Evolutionary conservation across 768 basidiomycete species (phyloP).

Genomic region (Rhizopogon roseolus): DNA sequence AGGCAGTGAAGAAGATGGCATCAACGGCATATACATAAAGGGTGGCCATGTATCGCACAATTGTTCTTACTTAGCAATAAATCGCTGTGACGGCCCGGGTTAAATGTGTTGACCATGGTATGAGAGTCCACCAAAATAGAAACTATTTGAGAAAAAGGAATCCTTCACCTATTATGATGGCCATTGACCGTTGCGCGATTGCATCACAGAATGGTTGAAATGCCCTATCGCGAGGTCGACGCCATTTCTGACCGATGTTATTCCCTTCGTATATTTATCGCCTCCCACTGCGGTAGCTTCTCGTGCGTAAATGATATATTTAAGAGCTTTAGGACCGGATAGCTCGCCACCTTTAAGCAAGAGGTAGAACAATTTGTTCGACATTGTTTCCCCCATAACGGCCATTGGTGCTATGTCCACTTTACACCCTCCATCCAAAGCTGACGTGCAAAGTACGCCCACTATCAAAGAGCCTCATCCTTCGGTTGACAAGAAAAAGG

Average conservation of each 20-base stretch:
- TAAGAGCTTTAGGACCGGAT: no score
- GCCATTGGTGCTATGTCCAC: background rate
- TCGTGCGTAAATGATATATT: no score
- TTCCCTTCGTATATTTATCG: background rate
- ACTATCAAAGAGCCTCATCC: background rate
- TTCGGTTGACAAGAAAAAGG: background rate
- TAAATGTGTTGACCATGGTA: background rate
- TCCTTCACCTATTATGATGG: no score
- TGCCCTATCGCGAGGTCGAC: no score
- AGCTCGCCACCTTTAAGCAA: no score
- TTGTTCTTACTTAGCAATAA: constrained; percentile 16
- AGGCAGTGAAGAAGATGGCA: constrained; percentile 50
- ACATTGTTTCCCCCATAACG: background rate
- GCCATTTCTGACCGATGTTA: background rate
- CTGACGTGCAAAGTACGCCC: background rate
- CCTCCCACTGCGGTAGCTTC: no score
- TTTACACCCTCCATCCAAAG: background rate
- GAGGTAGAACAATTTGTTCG: background rate
- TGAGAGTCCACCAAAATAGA: background rate
- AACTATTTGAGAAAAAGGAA: background rate
- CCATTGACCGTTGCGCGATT: no score
- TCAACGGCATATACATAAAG: constrained; percentile 1
- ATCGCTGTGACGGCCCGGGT: constrained; percentile 2
- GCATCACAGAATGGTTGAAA: no score
- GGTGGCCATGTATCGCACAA: constrained; percentile 14